A percentile compares a stretch with the other conserved stretches of the same genome.
Conservation (phyloP, 225 moss, liverwort and hornwort species). For the Marchantia paleacea region DNA sequence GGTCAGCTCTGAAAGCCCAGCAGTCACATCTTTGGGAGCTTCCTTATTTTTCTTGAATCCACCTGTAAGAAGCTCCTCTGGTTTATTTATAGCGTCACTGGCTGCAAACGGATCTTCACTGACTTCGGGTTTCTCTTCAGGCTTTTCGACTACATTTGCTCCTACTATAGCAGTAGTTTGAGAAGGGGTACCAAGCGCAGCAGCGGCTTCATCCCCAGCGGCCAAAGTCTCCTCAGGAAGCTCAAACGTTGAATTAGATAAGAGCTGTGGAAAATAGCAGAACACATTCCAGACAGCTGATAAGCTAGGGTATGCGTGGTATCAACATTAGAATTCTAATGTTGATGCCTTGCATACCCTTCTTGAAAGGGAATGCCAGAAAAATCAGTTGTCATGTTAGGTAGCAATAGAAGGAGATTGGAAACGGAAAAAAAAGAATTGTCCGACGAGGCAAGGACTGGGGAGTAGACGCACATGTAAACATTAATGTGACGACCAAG, state of each 20-base stretch:
- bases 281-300: not conserved
- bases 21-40: slow-evolving; percentile 75
- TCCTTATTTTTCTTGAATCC: slow-evolving; percentile 93
- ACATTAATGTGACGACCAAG: too few species aligned
- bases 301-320: not conserved
- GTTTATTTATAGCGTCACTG: slow-evolving; percentile 88
- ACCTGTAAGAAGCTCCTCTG: slow-evolving; percentile 81
- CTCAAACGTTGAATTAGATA: slow-evolving; percentile 87
- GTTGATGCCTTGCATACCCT: too few species aligned
- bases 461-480: too few species aligned
- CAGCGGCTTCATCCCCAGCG: slow-evolving; percentile 92
- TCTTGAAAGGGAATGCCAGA: too few species aligned
- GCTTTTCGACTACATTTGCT: slow-evolving; percentile 51
- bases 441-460: too few species aligned
- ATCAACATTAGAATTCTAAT: not conserved
- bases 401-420: too few species aligned
- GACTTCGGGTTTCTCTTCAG: slow-evolving; percentile 64
- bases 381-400: too few species aligned
- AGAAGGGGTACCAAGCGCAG: slow-evolving; percentile 70
- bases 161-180: slow-evolving; percentile 65
- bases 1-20: slow-evolving; percentile 85
- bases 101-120: slow-evolving; percentile 97
- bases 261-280: slow-evolving; percentile 44
- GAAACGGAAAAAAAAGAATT: too few species aligned
- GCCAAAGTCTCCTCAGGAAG: slow-evolving; percentile 91